Conservation (phyloP, 1,284 basidiomycete genomes). For the Neonothopanus nambi region DNA sequence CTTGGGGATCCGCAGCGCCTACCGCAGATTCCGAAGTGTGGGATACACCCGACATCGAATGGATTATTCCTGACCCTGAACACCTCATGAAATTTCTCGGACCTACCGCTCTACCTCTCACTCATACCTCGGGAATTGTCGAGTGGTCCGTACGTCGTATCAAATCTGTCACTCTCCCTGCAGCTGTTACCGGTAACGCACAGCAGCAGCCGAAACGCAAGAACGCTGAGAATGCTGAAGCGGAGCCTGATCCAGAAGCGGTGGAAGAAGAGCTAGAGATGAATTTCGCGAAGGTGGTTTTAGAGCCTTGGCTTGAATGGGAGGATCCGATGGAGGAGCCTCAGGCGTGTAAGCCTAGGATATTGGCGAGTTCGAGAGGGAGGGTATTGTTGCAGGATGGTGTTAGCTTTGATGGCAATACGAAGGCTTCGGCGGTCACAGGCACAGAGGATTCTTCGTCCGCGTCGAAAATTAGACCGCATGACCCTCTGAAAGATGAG, state of each 20-base stretch:
- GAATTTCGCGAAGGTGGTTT: slow-evolving; percentile 47
- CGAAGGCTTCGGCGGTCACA: slow-evolving; percentile 9
- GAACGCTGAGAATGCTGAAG: neutral
- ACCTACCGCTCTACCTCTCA: slow-evolving; percentile 44
- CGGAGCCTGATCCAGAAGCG: slow-evolving; percentile 25
- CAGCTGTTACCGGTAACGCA: slow-evolving; percentile 4
- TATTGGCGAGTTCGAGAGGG: slow-evolving; percentile 46
- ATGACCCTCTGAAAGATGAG: slow-evolving; percentile 47
- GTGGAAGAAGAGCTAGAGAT: slow-evolving; percentile 53
- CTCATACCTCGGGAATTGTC: slow-evolving; percentile 50
- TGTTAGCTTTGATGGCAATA: slow-evolving; percentile 2
- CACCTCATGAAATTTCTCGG: slow-evolving; percentile 42
- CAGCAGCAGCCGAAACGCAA: neutral
- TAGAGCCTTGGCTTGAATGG: slow-evolving; percentile 53
- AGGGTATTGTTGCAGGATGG: slow-evolving; percentile 31
- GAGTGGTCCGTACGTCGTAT: slow-evolving; percentile 52
- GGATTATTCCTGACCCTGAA: slow-evolving; percentile 24
- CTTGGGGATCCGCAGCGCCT: slow-evolving; percentile 3
- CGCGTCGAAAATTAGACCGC: neutral
- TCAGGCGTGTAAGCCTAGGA: slow-evolving; percentile 32
- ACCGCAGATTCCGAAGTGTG: slow-evolving; percentile 14
- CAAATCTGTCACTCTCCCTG: slow-evolving; percentile 29
- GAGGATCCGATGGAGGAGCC: slow-evolving; percentile 40
- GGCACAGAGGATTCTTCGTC: neutral
- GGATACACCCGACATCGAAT: slow-evolving; percentile 13